Percentiles rank a stretch among this genome's conserved stretches.
These are phyloP conservation scores for Xylariaceae sp. DNA, from an alignment of 2,329 filamentous ascomycete species.

Conservation along the genomic window DNA sequence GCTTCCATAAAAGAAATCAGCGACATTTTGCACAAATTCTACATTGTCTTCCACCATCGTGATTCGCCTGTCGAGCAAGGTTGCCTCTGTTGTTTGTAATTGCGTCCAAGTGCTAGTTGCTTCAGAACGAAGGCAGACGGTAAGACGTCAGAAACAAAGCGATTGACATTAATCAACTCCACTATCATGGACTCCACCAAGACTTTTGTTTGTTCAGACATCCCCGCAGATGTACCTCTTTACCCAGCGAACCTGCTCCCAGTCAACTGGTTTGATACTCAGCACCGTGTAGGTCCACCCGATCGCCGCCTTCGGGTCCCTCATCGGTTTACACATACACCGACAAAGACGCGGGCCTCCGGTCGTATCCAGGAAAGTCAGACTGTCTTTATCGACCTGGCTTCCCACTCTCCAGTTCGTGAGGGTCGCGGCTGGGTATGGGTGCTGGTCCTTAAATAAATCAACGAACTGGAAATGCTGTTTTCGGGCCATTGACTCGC, in stretches of 20 bases:
- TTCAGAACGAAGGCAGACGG: too few species aligned
- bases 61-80: too few species aligned
- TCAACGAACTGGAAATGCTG: constrained; percentile 63
- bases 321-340: constrained; percentile 28
- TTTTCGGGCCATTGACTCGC: constrained; percentile 44
- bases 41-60: not conserved
- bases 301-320: constrained; percentile 21
- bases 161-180: not conserved
- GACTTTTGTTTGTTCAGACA: not conserved
- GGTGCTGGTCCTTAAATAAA: constrained; percentile 53
- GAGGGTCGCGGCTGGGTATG: constrained; percentile 37
- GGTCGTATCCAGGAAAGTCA: constrained; percentile 23
- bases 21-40: not conserved
- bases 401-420: constrained; percentile 27
- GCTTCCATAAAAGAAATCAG: not conserved
- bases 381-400: constrained; percentile 27
- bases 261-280: constrained; percentile 25
- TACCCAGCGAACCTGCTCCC: constrained; percentile 25
- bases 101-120: too few species aligned
- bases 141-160: not conserved
- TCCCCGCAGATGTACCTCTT: constrained; percentile 19
- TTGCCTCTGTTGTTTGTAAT: too few species aligned
- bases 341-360: constrained; percentile 24
- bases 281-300: constrained; percentile 28
- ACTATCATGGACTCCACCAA: too few species aligned